Base-by-base conservation (phyloP, 495 filamentous ascomycete species). In the Xylaria sp. region DNA sequence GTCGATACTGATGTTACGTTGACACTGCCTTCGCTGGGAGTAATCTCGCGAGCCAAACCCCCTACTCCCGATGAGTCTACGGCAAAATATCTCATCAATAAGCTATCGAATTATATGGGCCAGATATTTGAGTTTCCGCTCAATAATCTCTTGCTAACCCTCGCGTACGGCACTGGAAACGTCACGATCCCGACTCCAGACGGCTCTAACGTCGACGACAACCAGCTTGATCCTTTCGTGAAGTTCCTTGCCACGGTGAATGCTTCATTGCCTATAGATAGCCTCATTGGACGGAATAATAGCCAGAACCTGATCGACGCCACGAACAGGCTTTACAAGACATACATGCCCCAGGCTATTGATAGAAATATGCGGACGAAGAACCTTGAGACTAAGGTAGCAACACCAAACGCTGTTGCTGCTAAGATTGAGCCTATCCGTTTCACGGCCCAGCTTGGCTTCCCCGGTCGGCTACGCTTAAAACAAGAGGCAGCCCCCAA, bases 321-420 rank as follows among this genome's bases (percentile, higher is more conserved):
- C 29, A 52, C 63, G 17, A 67, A 40, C 63, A n/a, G 63, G 0
- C 63, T 67, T n/a, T 67, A 67, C 46, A 67, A 67, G 48, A 50
- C 29, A 5, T 67, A 67, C 48, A 67, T 67, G 63, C 44, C 63
- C 21, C 63, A 67, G 21, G 63, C 63, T n/a, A 67, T 67, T 24
- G 48, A 67, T 46, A 33, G 63, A 1, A 67, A 67, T 14, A 67
- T 67, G 63, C 31, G 63, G 1, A 67, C 31, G 8, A 37, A n/a
- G 31, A 31, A 67, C 17, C 46, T 67, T 15, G 44, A 31, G 14
- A 19, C 61, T 43, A 65, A 50, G 61, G 61, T 65, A n/a, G 40
- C 61, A 5, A 29, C 40, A 40, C 61, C 61, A 11, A 43, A 65
- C 24, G 31, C 24, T 24, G 43, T 65, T 14, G 61, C 61, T 17